Percentiles rank a stretch among this genome's conserved stretches.
phyloP scores from a whole-genome alignment of 169 alveolate genomes.

The Amoebophrya sp. region DNA sequence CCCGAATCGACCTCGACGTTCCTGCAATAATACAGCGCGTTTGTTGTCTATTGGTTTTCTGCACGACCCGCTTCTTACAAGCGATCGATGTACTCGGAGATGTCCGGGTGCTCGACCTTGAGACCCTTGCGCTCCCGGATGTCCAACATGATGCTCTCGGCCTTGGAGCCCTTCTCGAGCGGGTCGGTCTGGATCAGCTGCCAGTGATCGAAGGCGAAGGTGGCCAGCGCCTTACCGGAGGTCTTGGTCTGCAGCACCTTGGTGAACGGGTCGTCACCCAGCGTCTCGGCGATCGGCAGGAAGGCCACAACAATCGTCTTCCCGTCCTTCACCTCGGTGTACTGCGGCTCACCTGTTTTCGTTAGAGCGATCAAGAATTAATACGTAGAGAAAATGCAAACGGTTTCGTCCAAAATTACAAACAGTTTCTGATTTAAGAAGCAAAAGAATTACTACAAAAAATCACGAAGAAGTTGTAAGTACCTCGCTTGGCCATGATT shows the following conservation, averaged over 20 bases:
- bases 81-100: conserved; percentile 91
- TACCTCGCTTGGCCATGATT: conserved; percentile 66
- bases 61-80: too few relatives aligned
- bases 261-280: background rate
- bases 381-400: too few relatives aligned
- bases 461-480: background rate
- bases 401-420: too few relatives aligned
- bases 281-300: background rate
- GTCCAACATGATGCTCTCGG: conserved; percentile 77
- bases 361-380: too few relatives aligned
- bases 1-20: too few relatives aligned
- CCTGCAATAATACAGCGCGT: too few relatives aligned
- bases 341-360: background rate
- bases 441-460: background rate
- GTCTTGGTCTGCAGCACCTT: conserved; percentile 56
- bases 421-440: background rate
- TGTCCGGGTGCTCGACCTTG: conserved; percentile 90
- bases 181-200: conserved; percentile 90
- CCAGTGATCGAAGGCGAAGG: conserved; percentile 99
- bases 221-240: conserved; percentile 99
- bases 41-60: too few relatives aligned
- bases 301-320: background rate
- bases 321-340: background rate
- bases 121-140: conserved; percentile 96
- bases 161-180: conserved; percentile 87